These are phyloP conservation scores for Lasiosphaeria ovina DNA, from an alignment of 495 filamentous ascomycete genomes.

Conservation along the genomic window DNA sequence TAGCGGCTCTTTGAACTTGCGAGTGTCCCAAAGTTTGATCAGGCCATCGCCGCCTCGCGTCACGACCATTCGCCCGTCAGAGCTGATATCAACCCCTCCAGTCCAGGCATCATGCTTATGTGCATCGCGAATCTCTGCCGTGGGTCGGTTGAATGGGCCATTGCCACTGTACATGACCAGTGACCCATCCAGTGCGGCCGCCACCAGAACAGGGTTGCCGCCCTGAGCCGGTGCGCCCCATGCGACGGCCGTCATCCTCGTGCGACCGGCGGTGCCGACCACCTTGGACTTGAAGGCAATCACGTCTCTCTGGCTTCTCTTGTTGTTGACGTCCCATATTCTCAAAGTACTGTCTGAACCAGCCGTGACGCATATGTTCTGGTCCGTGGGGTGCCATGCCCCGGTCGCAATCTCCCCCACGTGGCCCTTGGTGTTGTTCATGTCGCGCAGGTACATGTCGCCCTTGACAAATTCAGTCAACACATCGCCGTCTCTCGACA, in stretches of 20 bases:
- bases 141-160: slow-evolving; percentile 80
- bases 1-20: slow-evolving; percentile 89
- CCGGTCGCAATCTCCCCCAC: slow-evolving; percentile 84
- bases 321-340: slow-evolving; percentile 94
- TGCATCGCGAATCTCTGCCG: slow-evolving; percentile 82
- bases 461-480: slow-evolving; percentile 89
- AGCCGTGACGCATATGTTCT: slow-evolving; percentile 80
- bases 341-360: slow-evolving; percentile 90
- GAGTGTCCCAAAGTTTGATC: slow-evolving; percentile 89
- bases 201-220: slow-evolving; percentile 72
- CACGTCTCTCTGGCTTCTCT: slow-evolving; percentile 83
- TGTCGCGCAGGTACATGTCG: slow-evolving; percentile 95
- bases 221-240: slow-evolving; percentile 83
- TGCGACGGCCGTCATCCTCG: slow-evolving; percentile 86
- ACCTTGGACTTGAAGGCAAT: slow-evolving; percentile 91
- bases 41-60: slow-evolving; percentile 84
- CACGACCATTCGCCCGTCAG: slow-evolving; percentile 83
- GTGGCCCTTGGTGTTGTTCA: slow-evolving; percentile 96
- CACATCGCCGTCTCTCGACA: slow-evolving; percentile 83
- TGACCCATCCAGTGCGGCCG: slow-evolving; percentile 86
- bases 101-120: slow-evolving; percentile 88
- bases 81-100: slow-evolving; percentile 85
- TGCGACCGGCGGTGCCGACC: slow-evolving; percentile 82
- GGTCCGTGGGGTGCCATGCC: slow-evolving; percentile 82
- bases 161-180: slow-evolving; percentile 90